phyloP scores from a whole-genome alignment of 1,139 yeast genomes.

The Suhomyces kunorum region DNA sequence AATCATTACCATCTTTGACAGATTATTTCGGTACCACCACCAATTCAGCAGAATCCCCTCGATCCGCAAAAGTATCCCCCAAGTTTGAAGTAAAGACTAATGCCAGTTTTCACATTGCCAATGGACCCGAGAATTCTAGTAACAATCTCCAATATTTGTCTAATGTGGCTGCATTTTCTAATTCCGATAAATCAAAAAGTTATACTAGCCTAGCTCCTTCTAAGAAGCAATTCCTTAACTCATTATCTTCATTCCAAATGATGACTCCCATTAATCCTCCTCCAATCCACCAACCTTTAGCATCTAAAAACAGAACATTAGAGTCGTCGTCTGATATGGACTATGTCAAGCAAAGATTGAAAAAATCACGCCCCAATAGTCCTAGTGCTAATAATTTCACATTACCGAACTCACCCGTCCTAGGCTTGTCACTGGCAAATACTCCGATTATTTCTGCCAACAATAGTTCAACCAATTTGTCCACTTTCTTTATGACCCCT shows the following conservation, averaged over 20 bases:
- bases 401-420: constrained; percentile 60
- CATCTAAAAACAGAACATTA: constrained; percentile 23
- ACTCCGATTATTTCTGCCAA: constrained; percentile 49
- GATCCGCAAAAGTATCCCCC: not conserved
- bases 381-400: constrained; percentile 44
- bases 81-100: constrained; percentile 3
- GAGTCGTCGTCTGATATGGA: constrained; percentile 46
- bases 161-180: constrained; percentile 19
- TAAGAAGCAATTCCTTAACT: constrained; percentile 27
- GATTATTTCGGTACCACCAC: constrained; percentile 46
- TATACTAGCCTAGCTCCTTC: constrained; percentile 18
- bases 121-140: constrained; percentile 16
- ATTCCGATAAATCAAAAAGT: constrained; percentile 17
- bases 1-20: constrained; percentile 65
- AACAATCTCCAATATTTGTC: constrained; percentile 28
- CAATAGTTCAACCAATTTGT: constrained; percentile 48
- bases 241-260: constrained; percentile 52
- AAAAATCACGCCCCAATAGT: constrained; percentile 77
- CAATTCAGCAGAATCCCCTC: not conserved
- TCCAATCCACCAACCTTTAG: constrained; percentile 3
- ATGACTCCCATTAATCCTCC: constrained; percentile 47
- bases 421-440: constrained; percentile 43
- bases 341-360: constrained; percentile 52
- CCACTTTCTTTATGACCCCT: constrained; percentile 36
- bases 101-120: constrained; percentile 12